A percentile compares a stretch with the other conserved stretches of the same genome.
Evolutionary conservation across 164 flowering plant genomes (phyloP).

Genomic region (Protea cynaroides): DNA sequence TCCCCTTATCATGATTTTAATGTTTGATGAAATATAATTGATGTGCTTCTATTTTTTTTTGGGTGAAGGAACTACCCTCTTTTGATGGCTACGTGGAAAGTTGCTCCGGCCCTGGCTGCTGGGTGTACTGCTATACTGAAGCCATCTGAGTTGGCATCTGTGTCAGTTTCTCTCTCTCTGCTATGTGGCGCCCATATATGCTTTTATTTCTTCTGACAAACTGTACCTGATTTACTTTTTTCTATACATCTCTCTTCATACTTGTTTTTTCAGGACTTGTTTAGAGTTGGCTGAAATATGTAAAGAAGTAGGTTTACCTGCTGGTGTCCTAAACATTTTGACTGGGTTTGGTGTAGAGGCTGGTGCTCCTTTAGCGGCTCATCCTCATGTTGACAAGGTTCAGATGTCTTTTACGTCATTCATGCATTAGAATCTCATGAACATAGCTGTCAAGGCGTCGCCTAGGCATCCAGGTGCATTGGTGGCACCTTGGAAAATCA

Average conservation of each 20-base stretch:
- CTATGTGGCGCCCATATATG: too few relatives aligned
- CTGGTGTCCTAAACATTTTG: constrained; percentile 84
- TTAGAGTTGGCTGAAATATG: constrained; percentile 92
- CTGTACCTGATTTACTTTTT: too few relatives aligned
- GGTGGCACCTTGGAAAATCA: too few relatives aligned
- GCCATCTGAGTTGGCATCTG: constrained; percentile 91
- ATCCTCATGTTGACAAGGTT: constrained; percentile 96
- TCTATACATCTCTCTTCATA: neutral
- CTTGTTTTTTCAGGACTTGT: constrained; percentile 61
- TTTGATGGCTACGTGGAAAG: constrained; percentile 96
- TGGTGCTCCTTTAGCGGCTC: constrained; percentile 94
- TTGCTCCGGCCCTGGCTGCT: constrained; percentile 97
- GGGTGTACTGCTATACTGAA: constrained; percentile 93
- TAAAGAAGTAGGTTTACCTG: constrained; percentile 84
- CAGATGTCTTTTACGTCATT: neutral
- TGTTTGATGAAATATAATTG: neutral
- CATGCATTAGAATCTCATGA: neutral
- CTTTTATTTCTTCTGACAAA: too few relatives aligned
- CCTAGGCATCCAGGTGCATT: too few relatives aligned
- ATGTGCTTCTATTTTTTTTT: constrained; percentile 3
- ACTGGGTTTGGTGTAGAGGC: constrained; percentile 94
- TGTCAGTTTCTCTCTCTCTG: constrained; percentile 38
- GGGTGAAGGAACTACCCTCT: constrained; percentile 86
- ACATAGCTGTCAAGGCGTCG: too few relatives aligned
- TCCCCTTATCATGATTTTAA: neutral